phyloP scores from a whole-genome alignment of 768 basidiomycete species.

The Boletus reticulatus region DNA sequence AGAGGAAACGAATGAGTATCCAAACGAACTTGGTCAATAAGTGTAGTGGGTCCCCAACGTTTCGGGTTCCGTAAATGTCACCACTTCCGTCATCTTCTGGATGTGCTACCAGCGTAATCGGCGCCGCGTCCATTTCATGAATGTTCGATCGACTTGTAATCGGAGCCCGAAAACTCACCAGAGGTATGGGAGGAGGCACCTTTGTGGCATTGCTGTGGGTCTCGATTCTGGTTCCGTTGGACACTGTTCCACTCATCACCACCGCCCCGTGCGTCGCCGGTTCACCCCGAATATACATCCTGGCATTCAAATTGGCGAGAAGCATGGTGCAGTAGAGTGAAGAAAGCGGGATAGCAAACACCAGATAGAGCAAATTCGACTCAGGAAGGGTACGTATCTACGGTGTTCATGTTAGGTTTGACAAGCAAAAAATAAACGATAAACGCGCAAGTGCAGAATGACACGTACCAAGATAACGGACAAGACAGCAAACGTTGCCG shows the following conservation, averaged over 20 bases:
- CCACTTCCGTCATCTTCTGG: too few relatives aligned
- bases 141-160: background rate
- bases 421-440: too few relatives aligned
- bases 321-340: constrained; percentile 9
- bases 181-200: background rate
- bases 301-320: constrained; percentile 11
- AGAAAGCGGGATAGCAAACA: constrained; percentile 3
- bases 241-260: too few relatives aligned
- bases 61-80: too few relatives aligned
- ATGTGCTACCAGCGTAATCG: background rate
- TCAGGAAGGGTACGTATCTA: background rate
- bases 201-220: background rate
- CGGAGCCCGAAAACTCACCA: background rate
- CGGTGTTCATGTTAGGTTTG: background rate
- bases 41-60: too few relatives aligned
- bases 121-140: background rate
- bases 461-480: constrained; percentile 5
- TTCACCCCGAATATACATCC: constrained; percentile 1
- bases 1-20: too few relatives aligned
- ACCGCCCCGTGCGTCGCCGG: too few relatives aligned
- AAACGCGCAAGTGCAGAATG: too few relatives aligned
- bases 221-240: background rate
- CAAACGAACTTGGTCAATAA: too few relatives aligned
- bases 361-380: background rate
- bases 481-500: constrained; percentile 42